phyloP scores from a whole-genome alignment of 176 grass and related monocot genomes.

The Bothriochloa decipiens region DNA sequence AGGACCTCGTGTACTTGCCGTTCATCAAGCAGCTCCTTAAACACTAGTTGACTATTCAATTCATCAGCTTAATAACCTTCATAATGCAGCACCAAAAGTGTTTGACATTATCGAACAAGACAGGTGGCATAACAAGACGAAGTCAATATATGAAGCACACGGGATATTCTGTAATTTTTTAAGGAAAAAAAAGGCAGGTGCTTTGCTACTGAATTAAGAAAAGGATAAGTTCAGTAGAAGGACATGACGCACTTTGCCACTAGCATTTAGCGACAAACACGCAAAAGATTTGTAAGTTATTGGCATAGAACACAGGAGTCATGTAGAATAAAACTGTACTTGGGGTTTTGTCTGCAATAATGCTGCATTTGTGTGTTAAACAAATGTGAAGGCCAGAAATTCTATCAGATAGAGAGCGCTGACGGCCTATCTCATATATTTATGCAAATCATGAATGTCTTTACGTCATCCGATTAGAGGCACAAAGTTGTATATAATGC shows the following conservation, averaged over 20 bases:
- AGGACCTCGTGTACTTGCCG: not conserved
- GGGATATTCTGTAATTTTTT: not conserved
- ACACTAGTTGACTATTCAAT: not conserved
- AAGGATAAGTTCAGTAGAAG: no score
- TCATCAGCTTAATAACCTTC: not conserved
- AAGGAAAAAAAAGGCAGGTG: not conserved
- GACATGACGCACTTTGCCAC: no score
- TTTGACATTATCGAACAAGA: not conserved
- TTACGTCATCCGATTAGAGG: conserved; percentile 10
- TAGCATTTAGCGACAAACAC: not conserved
- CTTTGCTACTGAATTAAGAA: no score
- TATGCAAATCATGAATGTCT: conserved; percentile 34
- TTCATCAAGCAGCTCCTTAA: conserved; percentile 1
- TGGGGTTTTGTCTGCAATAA: not conserved
- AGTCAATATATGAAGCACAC: not conserved
- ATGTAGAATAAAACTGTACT: not conserved
- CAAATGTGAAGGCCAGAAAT: not conserved
- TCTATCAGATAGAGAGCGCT: not conserved
- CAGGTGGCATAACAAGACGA: not conserved
- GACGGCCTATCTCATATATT: not conserved
- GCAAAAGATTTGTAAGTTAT: not conserved
- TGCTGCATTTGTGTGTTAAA: no score
- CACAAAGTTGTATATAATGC: conserved; percentile 36
- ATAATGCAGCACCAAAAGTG: not conserved
- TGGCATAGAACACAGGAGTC: not conserved